Evolutionary conservation across 2,329 filamentous ascomycete species (phyloP), one percentile per base, ranked within the genome.

Genomic region (Cladosporium sp.): DNA sequence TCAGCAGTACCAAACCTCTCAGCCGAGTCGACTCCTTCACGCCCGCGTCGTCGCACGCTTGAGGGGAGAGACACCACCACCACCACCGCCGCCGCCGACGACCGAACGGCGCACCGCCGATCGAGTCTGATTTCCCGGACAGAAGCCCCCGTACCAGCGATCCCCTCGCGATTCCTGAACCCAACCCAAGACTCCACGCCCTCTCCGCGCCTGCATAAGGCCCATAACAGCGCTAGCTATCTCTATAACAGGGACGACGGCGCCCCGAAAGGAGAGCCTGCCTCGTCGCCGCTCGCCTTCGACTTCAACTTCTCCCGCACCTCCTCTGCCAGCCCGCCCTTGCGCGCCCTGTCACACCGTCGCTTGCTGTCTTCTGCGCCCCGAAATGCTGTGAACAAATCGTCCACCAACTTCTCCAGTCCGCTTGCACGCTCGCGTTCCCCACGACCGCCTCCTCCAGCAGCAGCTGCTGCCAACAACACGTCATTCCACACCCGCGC

Each of bases 131-230:
- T 40, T n/a, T 44, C 44, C 15, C 35, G n/a, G 10, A 28, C 48
- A 20, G 20, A 34, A 10, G 19, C 48, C 4, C 56, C 56, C 9
- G 37, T 58, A 19, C 56, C 56, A 25, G 47, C 48, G 13, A 58
- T 58, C n/a, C 56, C 56, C 6, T 8, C 15, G n/a, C 56, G 35
- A n/a, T 58, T 58, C 39, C 39, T 58, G 22, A 20, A 48, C 12
- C 44, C 24, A n/a, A 13, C 22, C 40, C 40, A 44, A 12, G 5
- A 37, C 8, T 37, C 42, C 20, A 15, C 24, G 12, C 24, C 17
- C 25, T 17, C 51, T 25, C 28, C 19, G 39, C 48, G 34, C 32
- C 51, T 54, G 28, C 47, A 44, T 20, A 34, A 32, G 13, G 15
- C 32, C 8, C 37, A 34, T 22, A 54, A 45, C 37, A 20, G 24